Base-by-base conservation (phyloP, 1,284 basidiomycete species). In the Termitomyces sp. region DNA sequence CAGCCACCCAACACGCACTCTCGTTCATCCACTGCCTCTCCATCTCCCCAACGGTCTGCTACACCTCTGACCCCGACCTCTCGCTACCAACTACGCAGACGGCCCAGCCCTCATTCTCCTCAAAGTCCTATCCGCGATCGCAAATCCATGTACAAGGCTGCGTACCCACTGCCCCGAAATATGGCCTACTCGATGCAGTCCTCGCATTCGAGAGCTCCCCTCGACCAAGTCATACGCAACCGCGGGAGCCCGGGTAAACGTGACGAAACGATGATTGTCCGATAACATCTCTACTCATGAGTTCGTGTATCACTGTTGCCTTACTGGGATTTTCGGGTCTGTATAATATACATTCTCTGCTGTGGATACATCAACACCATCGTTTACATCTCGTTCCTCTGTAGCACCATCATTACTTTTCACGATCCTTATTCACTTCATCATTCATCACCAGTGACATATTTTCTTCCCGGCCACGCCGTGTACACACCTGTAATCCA, bases 11-110 rank as follows among this genome's bases (percentile, higher is more conserved):
- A 50, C n/a, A 30, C 38, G 21, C 21, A 28, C 28, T 26, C 33
- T 31, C 49, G 50, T 53, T 54, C 52, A 15, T 47, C 40, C 12
- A 60, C 56, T 38, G 40, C 48, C 34, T 58, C 56, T 4, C 53
- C 51, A 50, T 34, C 45, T 30, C 50, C 33, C 33, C 30, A 21
- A 43, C 45, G 34, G 26, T 38, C 57, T 48, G 28, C 47, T 41
- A 55, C 54, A n/a, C 57, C 60, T 46, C 53, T 56, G 49, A 55
- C 49, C 9, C 57, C 50, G 40, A 52, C 53, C 15, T 63, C 60
- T 24, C 61, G 58, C 39, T 59, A 63, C 38, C 50, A 57, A 38
- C 42, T 74, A 36, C 69, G 73, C 40, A 72, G 68, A 56, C 68
- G 73, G 30, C 52, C 64, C 26, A 56, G 56, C 39, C 58, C 63